phyloP scores from a whole-genome alignment of 106 monocot species.

The Allium cepa region DNA sequence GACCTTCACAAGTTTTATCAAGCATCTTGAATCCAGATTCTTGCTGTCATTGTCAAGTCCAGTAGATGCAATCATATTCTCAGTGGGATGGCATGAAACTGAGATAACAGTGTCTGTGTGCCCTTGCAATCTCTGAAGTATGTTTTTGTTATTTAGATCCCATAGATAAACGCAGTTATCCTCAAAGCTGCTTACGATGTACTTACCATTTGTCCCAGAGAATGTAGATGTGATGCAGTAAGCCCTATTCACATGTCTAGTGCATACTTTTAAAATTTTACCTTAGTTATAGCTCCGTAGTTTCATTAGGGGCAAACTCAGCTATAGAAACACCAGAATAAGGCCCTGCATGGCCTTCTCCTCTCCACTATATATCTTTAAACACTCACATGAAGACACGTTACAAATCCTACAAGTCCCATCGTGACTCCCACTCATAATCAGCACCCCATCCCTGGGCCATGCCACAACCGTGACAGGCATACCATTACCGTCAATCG shows the following conservation, averaged over 20 bases:
- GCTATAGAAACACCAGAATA: slow-evolving; percentile 62
- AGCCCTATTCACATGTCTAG: slow-evolving; percentile 66
- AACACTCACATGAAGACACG: slow-evolving; percentile 46
- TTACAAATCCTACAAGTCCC: slow-evolving; percentile 94
- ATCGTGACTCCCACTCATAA: slow-evolving; percentile 87
- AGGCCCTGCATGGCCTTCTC: slow-evolving; percentile 15
- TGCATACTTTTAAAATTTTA: slow-evolving; percentile 69
- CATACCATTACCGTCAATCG: slow-evolving; percentile 51
- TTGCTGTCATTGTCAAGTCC: slow-evolving; percentile 71
- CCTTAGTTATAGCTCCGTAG: slow-evolving; percentile 65
- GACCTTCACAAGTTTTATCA: slow-evolving; percentile 6
- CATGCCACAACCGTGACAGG: slow-evolving; percentile 84
- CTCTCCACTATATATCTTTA: slow-evolving; percentile 62
- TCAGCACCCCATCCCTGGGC: slow-evolving; percentile 62
- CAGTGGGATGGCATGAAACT: slow-evolving; percentile 76
- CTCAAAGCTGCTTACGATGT: slow-evolving; percentile 90
- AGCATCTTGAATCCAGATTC: slow-evolving; percentile 73
- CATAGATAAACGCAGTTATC: slow-evolving; percentile 81
- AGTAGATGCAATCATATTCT: slow-evolving; percentile 83
- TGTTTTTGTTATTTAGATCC: slow-evolving; percentile 89
- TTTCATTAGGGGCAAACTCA: slow-evolving; percentile 95
- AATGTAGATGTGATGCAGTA: slow-evolving; percentile 84
- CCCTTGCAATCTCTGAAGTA: slow-evolving; percentile 86
- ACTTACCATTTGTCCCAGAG: slow-evolving; percentile 85
- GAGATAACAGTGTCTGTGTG: slow-evolving; percentile 83